Evolutionary conservation across 2,329 filamentous ascomycete species (phyloP).

Genomic region (Claviceps pazoutovae): DNA sequence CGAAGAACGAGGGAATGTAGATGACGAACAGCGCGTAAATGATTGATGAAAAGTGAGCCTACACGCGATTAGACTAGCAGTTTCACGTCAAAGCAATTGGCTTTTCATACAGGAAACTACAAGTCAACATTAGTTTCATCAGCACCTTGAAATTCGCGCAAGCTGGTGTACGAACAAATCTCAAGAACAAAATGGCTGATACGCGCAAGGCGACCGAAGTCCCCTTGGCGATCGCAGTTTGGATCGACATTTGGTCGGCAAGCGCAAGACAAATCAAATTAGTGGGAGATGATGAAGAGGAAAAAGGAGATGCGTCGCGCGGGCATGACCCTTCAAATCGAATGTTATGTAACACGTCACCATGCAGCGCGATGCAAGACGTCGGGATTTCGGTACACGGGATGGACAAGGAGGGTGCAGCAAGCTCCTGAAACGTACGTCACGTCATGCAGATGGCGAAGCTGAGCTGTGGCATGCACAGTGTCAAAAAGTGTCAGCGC

Average conservation of each 20-base stretch:
- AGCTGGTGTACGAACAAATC: conserved; percentile 18
- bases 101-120: conserved; percentile 22
- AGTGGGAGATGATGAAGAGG: neutral
- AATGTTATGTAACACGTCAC: neutral
- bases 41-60: conserved; percentile 33
- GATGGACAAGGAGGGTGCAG: neutral
- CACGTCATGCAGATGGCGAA: conserved; percentile 1
- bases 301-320: neutral
- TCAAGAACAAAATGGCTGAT: conserved; percentile 22
- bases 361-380: neutral
- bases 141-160: neutral
- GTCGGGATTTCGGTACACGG: neutral
- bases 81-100: neutral
- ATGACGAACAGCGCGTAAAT: conserved; percentile 50
- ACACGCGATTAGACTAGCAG: conserved; percentile 5
- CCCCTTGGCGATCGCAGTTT: conserved; percentile 18
- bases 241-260: conserved; percentile 10
- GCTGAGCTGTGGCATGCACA: neutral
- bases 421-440: neutral
- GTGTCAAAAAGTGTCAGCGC: too few species aligned
- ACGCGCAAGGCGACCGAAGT: conserved; percentile 25
- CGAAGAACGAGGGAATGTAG: conserved; percentile 50
- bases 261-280: neutral
- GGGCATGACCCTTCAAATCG: neutral
- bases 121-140: conserved; percentile 6